Evolutionary conservation across 345 rosid genomes (phyloP).

Genomic region (Barbarea vulgaris): DNA sequence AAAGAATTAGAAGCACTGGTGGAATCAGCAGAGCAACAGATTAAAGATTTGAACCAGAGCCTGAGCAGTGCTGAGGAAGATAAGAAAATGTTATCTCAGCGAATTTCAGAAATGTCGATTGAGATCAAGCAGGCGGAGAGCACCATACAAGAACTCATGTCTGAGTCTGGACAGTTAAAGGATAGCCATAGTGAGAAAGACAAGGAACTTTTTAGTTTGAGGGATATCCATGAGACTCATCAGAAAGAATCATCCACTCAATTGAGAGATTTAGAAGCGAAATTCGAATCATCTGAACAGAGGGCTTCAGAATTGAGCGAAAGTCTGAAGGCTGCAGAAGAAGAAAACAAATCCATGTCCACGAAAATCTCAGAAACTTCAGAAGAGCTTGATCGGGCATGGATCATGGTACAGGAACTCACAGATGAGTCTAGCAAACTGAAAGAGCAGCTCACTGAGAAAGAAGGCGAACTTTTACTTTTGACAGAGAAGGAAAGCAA

Average conservation of each 20-base stretch:
- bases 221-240: constrained; percentile 57
- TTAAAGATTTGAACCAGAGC: constrained; percentile 51
- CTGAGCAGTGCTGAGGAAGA: constrained; percentile 54
- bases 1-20: constrained; percentile 40
- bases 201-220: constrained; percentile 51
- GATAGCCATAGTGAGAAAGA: constrained; percentile 71
- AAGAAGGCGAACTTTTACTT: constrained; percentile 51
- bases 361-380: constrained; percentile 55
- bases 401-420: constrained; percentile 44
- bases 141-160: constrained; percentile 44
- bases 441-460: constrained; percentile 51
- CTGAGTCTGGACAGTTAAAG: constrained; percentile 51
- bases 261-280: constrained; percentile 26
- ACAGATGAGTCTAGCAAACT: constrained; percentile 49
- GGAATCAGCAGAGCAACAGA: constrained; percentile 57
- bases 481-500: constrained; percentile 56
- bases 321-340: constrained; percentile 51
- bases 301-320: constrained; percentile 51
- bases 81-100: constrained; percentile 53
- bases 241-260: constrained; percentile 53
- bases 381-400: constrained; percentile 55
- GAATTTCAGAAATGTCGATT: constrained; percentile 52
- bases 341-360: constrained; percentile 59
- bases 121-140: constrained; percentile 56
- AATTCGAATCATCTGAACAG: constrained; percentile 60